Base-by-base conservation (phyloP, 495 filamentous ascomycete genomes). In the Penicillium coprophilum region DNA sequence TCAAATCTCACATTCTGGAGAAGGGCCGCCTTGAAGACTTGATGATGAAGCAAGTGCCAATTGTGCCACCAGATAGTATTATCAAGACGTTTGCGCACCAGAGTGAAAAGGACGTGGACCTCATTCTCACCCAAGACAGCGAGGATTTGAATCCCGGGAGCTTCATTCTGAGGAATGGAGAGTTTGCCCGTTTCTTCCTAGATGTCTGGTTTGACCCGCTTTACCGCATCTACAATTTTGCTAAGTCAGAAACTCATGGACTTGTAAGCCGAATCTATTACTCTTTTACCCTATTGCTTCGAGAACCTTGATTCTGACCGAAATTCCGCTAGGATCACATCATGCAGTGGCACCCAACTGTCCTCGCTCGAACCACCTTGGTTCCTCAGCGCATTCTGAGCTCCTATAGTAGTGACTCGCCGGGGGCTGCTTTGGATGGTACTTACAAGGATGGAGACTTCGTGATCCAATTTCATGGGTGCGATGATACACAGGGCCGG, bases 311-410 rank as follows among this genome's bases (percentile, higher is more conserved):
- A 19, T 39, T 5, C 57, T 60, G 17, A 59, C 34, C 6, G 19
- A 30, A 1, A 44, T 15, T 44, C 12, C n/a, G 51, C 4, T 59
- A 93, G 88, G 90, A 93, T 71, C 90, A 92, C 64, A 89, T 96
- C 55, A 84, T 93, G 31, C 94, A 96, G 79, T 99, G 95, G 95
- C 95, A 99, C 68, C 92, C 94, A n/a, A 99, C 94, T 1, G 90
- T 97, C 50, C 81, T 99, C 19, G 88, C 92, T 20, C 90, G 90
- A 62, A 72, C 96, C 52, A 92, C 88, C 1, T 75, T 99, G 12
- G 74, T 99, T 19, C 91, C 91, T 4, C 93, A 97, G 73, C 81
- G 85, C 19, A 74, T 80, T 36, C 71, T 99, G 63, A 96, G 95
- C 69, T 78, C 91, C 4, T 96, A 96, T 67, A 79, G 74, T 62